phyloP scores from a whole-genome alignment of 768 basidiomycete species.

The Leucocoprinus birnbaumii region DNA sequence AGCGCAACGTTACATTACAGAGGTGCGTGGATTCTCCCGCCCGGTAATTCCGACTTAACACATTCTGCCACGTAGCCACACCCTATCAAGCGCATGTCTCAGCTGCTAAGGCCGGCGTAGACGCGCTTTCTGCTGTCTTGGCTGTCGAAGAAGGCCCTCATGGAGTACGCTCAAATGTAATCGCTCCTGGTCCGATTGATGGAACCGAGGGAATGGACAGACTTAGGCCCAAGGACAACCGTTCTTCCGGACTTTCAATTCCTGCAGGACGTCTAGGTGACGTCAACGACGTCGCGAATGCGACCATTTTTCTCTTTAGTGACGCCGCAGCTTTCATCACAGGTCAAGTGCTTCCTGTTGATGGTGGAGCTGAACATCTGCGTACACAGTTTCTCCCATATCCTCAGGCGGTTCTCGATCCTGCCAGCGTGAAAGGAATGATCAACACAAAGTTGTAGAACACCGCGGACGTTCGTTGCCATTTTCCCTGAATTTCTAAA shows the following conservation, averaged over 20 bases:
- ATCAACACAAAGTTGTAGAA: constrained; percentile 47
- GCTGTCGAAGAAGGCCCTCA: constrained; percentile 94
- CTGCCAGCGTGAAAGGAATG: constrained; percentile 43
- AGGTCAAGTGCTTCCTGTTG: constrained; percentile 71
- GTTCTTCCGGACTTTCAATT: constrained; percentile 13
- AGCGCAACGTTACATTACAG: constrained; percentile 86
- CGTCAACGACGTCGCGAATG: constrained; percentile 64
- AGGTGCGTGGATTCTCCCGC: constrained; percentile 39
- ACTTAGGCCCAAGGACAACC: constrained; percentile 34
- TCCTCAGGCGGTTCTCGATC: constrained; percentile 62
- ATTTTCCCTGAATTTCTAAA: no score
- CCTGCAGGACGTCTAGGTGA: constrained; percentile 53
- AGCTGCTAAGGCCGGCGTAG: constrained; percentile 92
- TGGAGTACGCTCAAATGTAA: constrained; percentile 89
- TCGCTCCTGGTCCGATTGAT: constrained; percentile 80
- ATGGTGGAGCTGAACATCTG: constrained; percentile 61
- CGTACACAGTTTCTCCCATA: constrained; percentile 51
- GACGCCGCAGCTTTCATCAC: constrained; percentile 75
- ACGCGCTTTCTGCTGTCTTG: constrained; percentile 81
- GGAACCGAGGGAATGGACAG: constrained; percentile 75
- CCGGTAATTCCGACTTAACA: neutral
- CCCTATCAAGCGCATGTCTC: constrained; percentile 93
- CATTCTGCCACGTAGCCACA: constrained; percentile 42
- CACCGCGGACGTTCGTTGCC: neutral
- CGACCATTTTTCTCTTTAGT: constrained; percentile 80